Conservation (phyloP, 805 yeast genomes). For the Clavispora fructus region DNA sequence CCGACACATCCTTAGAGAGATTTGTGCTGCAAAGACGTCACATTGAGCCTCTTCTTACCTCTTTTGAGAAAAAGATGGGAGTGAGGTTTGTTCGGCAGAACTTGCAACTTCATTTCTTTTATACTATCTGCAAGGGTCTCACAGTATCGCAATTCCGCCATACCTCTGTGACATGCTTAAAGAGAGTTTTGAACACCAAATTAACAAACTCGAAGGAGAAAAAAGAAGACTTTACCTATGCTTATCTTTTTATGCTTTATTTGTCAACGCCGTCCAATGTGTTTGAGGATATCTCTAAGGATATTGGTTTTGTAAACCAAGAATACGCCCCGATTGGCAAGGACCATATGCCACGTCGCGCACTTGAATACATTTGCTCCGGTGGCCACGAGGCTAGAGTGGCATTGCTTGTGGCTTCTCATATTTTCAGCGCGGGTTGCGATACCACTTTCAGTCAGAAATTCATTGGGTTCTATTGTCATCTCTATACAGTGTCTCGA, state of each 20-base stretch:
- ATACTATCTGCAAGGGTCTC: constrained; percentile 51
- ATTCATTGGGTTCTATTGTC: background rate
- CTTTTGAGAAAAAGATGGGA: constrained; percentile 39
- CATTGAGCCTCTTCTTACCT: constrained; percentile 38
- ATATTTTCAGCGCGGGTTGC: background rate
- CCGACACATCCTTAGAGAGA: constrained; percentile 22
- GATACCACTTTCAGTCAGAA: background rate
- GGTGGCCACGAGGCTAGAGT: background rate
- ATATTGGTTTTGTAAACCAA: constrained; percentile 15
- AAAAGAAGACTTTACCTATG: background rate
- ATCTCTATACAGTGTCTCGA: background rate
- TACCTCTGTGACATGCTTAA: constrained; percentile 42
- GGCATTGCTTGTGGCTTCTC: background rate
- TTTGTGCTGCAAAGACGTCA: constrained; percentile 18
- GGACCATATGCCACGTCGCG: constrained; percentile 22
- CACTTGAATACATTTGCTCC: constrained; percentile 15
- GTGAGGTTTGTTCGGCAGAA: constrained; percentile 38
- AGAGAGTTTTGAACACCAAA: constrained; percentile 39
- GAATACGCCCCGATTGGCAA: constrained; percentile 7
- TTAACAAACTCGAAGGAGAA: background rate
- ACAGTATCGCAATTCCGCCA: constrained; percentile 52
- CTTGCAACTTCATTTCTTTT: constrained; percentile 48
- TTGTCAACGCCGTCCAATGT: constrained; percentile 21
- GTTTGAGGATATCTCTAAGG: constrained; percentile 20
- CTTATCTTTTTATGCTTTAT: constrained; percentile 29